Conservation (phyloP, 352 stramenopile species). For the Elongisporangium prolatum region DNA sequence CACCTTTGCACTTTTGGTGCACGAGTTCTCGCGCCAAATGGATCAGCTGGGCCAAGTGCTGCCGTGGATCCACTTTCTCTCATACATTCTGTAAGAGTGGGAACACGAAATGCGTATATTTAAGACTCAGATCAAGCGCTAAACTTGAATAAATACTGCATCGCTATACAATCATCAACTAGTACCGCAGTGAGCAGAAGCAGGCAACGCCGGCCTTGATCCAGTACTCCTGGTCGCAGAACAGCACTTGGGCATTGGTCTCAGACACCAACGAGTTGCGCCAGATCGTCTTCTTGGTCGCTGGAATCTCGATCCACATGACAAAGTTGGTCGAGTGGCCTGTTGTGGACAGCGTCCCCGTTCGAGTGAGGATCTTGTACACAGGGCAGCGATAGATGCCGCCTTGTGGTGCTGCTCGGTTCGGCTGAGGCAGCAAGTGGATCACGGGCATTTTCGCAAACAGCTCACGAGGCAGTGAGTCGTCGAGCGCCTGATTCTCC, state of each 20-base stretch:
- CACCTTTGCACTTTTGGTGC: conserved; percentile 52
- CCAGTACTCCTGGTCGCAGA: conserved; percentile 93
- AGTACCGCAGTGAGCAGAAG: conserved; percentile 93
- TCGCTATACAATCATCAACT: conserved; percentile 10
- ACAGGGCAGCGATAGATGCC: conserved; percentile 92
- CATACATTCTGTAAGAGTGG: conserved; percentile 38
- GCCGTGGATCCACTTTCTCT: conserved; percentile 53
- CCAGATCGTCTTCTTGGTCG: conserved; percentile 67
- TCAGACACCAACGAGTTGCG: conserved; percentile 91
- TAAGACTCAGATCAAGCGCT: neutral
- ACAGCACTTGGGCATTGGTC: conserved; percentile 89
- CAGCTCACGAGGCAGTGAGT: conserved; percentile 90
- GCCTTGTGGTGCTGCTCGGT: conserved; percentile 69
- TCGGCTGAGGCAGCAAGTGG: conserved; percentile 77
- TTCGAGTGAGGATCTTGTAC: conserved; percentile 66
- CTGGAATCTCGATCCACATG: conserved; percentile 95
- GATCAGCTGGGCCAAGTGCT: conserved; percentile 52
- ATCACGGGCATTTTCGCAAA: conserved; percentile 91
- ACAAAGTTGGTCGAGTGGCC: conserved; percentile 82
- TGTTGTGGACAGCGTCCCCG: conserved; percentile 32
- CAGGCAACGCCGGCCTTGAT: conserved; percentile 95
- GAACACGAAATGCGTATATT: conserved; percentile 2
- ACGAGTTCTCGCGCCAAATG: conserved; percentile 53
- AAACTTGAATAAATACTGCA: neutral
- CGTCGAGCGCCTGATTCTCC: conserved; percentile 62